Evolutionary conservation across 441 rosid species (phyloP), one percentile per base, ranked within the genome.

Genomic region (Erodium texanum): DNA sequence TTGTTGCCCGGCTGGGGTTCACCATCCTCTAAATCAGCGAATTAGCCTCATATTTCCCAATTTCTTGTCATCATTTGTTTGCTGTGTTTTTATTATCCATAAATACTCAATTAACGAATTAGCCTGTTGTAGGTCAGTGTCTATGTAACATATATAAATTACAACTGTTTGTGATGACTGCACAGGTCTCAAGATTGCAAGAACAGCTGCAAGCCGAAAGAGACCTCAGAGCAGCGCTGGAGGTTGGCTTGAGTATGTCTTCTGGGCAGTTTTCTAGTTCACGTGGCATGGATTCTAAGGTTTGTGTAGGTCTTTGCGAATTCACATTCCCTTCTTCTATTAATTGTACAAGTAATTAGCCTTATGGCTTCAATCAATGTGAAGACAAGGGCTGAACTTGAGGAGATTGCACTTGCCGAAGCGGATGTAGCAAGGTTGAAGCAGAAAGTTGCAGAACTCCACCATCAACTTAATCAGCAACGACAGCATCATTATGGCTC

Each of bases 151-250:
- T 34, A 34, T 34, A 34, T 34, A 34, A n/a, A n/a, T n/a, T n/a
- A n/a, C n/a, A n/a, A 50, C 73, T 36, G 73, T 62, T 67, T 70
- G 74, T 68, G 63, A 70, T 83, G 74, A 74, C 67, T 71, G 5
- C 77, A 68, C 68, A 93, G 97, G 96, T 93, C 24, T 82, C 96
- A 69, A 85, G 99, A 81, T 83, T 94, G 80, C 99, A 91, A 86
- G 99, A 94, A 83, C 99, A 94, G 82, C 82, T 94, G 82, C 97
- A 94, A 86, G 97, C 99, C 8, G 97, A 94, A 80, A 86, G 99
- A 79, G 99, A 94, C 83, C 96, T 94, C 75, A 84, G 99, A 82
- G 97, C 96, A 62, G 97, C 99, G 70, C 78, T 94, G 63, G 97
- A 94, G 86, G 96, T 86, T 73, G 99, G 99, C 67, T 83, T 91